Evolutionary conservation across 345 rosid species (phyloP).

Genomic region (Melaleuca alternifolia): DNA sequence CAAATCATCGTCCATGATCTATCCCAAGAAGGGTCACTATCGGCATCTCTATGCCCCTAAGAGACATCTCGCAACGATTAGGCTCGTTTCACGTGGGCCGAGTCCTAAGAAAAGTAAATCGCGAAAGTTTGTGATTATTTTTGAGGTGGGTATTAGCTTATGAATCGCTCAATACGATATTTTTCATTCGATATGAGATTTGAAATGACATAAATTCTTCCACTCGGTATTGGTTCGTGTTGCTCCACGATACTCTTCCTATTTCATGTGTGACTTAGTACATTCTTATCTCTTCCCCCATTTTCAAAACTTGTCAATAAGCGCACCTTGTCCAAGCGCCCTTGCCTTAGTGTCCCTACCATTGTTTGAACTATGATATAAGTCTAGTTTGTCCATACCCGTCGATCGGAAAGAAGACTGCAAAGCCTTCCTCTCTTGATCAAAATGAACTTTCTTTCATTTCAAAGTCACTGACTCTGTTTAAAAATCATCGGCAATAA

Average conservation of each 20-base stretch:
- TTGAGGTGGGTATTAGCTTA: neutral
- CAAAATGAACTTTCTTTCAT: neutral
- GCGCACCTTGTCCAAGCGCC: neutral
- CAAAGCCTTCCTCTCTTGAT: neutral
- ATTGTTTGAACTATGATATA: neutral
- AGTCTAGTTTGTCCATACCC: neutral
- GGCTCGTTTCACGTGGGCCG: neutral
- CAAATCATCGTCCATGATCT: neutral
- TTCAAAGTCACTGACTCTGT: neutral
- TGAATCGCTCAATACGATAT: fast-evolving
- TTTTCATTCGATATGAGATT: fast-evolving
- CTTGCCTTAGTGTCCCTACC: fast-evolving
- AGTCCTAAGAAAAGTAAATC: fast-evolving
- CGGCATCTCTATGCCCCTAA: neutral
- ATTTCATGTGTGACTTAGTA: neutral
- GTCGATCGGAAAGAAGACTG: neutral
- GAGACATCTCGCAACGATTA: neutral
- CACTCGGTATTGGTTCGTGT: neutral
- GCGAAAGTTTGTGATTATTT: neutral
- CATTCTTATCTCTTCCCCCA: neutral
- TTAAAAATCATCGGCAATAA: neutral
- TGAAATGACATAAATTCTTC: neutral
- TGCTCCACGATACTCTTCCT: neutral
- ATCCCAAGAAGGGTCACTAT: neutral
- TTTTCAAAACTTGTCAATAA: fast-evolving